Percentiles rank a stretch among this genome's conserved stretches.
These are phyloP conservation scores for Russula olivacea DNA, from an alignment of 768 basidiomycete genomes.

Conservation along the genomic window DNA sequence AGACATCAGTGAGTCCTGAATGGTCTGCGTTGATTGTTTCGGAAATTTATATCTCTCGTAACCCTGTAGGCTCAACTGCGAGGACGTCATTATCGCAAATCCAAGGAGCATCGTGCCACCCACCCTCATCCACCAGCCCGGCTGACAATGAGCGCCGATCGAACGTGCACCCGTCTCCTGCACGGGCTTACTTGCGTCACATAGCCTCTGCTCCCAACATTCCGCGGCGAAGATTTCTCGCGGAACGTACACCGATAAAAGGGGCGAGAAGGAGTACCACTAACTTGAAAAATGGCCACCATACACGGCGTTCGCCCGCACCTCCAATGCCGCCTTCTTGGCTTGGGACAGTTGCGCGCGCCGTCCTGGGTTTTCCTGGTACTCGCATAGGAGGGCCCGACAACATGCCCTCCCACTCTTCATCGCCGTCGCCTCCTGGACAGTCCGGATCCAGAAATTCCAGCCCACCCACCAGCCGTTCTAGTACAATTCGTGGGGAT, in stretches of 20 bases:
- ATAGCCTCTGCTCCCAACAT: conserved; percentile 59
- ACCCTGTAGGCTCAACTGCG: neutral
- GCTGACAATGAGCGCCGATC: conserved; percentile 26
- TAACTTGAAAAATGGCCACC: conserved; percentile 33
- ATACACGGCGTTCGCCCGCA: conserved; percentile 31
- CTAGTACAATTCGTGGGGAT: conserved; percentile 26
- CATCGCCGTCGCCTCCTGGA: neutral
- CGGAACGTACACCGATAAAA: conserved; percentile 1
- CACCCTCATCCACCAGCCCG: conserved; percentile 16
- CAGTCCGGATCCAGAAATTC: conserved; percentile 1
- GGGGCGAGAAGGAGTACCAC: conserved; percentile 25
- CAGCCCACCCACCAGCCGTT: conserved; percentile 14
- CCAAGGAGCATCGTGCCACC: neutral
- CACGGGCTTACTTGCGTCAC: conserved; percentile 65
- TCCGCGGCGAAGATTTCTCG: conserved; percentile 24
- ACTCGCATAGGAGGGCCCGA: conserved; percentile 42
- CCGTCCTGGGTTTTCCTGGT: conserved; percentile 46
- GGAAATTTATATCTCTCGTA: neutral
- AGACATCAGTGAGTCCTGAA: conserved; percentile 1
- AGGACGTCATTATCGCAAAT: conserved; percentile 11
- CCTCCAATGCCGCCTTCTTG: conserved; percentile 66
- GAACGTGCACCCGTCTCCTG: conserved; percentile 37
- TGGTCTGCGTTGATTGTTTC: neutral
- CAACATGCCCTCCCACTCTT: neutral
- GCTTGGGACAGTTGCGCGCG: conserved; percentile 64